phyloP scores from a whole-genome alignment of 2,329 filamentous ascomycete species.

The Aspergillus sp. region DNA sequence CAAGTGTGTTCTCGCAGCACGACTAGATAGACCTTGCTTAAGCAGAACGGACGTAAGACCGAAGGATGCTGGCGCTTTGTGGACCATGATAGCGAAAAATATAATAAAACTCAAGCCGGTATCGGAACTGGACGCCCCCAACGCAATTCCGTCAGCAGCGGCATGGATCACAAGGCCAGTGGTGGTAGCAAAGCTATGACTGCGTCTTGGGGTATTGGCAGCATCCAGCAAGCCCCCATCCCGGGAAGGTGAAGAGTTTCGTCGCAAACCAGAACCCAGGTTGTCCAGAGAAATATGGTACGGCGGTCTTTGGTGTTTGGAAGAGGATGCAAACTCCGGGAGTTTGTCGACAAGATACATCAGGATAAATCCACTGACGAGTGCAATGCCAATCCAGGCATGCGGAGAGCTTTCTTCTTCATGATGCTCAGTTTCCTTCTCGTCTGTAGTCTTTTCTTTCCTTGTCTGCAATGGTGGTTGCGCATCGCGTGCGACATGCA shows the following conservation, averaged over 20 bases:
- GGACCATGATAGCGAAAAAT: constrained; percentile 93
- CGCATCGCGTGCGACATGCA: constrained; percentile 19
- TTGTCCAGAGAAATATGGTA: constrained; percentile 88
- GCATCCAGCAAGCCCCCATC: constrained; percentile 34
- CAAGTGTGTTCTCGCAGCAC: constrained; percentile 76
- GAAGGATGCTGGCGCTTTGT: constrained; percentile 95
- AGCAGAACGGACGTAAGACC: constrained; percentile 85
- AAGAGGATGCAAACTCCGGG: constrained; percentile 65
- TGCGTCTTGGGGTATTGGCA: constrained; percentile 20
- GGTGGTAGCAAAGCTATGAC: constrained; percentile 72
- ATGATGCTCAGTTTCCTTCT: constrained; percentile 33
- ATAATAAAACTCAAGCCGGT: constrained; percentile 81
- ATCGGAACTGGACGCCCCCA: constrained; percentile 83
- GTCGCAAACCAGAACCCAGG: constrained; percentile 55
- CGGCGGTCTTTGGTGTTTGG: constrained; percentile 62
- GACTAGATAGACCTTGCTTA: constrained; percentile 85
- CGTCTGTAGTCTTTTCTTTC: constrained; percentile 25
- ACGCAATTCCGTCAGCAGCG: constrained; percentile 88
- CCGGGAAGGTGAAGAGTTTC: constrained; percentile 35
- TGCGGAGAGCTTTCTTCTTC: constrained; percentile 50
- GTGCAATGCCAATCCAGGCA: constrained; percentile 80
- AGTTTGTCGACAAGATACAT: constrained; percentile 95
- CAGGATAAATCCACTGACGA: constrained; percentile 83
- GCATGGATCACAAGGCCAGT: constrained; percentile 94
- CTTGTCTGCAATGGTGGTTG: constrained; percentile 17